A percentile compares a stretch with the other conserved stretches of the same genome.
Evolutionary conservation across 345 rosid genomes (phyloP).

Genomic region (Eucalyptus decipiens): DNA sequence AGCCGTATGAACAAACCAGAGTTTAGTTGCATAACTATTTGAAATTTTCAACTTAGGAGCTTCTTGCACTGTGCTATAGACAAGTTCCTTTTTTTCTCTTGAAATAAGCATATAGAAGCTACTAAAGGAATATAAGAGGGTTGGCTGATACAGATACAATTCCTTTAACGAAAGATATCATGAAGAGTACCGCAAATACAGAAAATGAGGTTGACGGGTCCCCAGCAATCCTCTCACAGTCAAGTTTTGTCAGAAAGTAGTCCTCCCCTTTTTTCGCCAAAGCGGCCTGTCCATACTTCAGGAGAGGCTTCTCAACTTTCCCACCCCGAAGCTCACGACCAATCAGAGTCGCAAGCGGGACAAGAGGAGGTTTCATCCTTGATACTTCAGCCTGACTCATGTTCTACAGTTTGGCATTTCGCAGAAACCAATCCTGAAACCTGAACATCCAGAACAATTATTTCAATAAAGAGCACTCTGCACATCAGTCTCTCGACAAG

Average conservation of each 20-base stretch:
- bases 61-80: background rate
- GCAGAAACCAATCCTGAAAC: background rate
- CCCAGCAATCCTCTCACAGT: constrained; percentile 75
- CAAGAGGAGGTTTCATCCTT: constrained; percentile 57
- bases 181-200: constrained; percentile 75
- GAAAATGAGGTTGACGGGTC: constrained; percentile 74
- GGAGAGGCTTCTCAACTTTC: constrained; percentile 75
- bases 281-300: constrained; percentile 96
- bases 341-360: constrained; percentile 87
- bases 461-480: background rate
- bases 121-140: background rate
- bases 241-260: constrained; percentile 71
- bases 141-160: background rate
- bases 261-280: constrained; percentile 98
- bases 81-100: background rate
- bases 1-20: background rate
- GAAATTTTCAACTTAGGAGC: background rate
- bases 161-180: background rate
- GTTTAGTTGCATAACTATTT: background rate
- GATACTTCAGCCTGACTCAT: constrained; percentile 69
- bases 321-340: constrained; percentile 87
- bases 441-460: background rate
- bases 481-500: background rate
- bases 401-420: constrained; percentile 36
- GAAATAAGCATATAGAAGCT: background rate